Evolutionary conservation across 1,139 yeast genomes (phyloP), one percentile per base, ranked within the genome.

Genomic region (Kodamaea sp.): DNA sequence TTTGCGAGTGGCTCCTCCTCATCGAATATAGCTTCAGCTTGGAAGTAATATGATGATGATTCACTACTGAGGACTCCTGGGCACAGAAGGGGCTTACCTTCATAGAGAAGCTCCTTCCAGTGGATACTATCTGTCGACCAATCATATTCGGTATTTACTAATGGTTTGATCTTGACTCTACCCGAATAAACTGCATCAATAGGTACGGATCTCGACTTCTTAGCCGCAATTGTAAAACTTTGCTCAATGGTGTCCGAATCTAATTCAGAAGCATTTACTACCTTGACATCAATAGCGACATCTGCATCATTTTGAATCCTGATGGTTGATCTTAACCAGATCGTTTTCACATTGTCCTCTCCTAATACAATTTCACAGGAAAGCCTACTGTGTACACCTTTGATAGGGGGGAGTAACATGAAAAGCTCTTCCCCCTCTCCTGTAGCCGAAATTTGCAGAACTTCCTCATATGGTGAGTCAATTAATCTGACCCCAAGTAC

Each of bases 341-440:
- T 80, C 5, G 76, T 73, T 55, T 94, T 94, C 16, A 90, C 83
- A 46, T 84, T 83, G 48, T 88, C 94, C 8, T 76, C 80, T 7
- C 85, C 79, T 34, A 92, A 67, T 7, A 59, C 63, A 18, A 89
- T 76, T 29, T 85, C 89, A 47, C 94, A 82, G 1, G 82, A 73
- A 9, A 94, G 57, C 42, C 97, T 67, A 48, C 79, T 84, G 49
- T 87, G 95, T 18, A 83, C 77, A 3, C 78, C 78, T 37, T 74
- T 52, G 0, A 74, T 55, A 2, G 83, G 70, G 0, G 97, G 96
- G 4, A 69, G 57, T 41, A 92, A 61, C 53, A 78, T 74, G 46
- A 81, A 78, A 11, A 90, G 57, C 21, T 84, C 81, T 49, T 89
- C 96, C 3, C 97, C 97, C 52, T 88, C 97, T 10, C 83, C 76